These are phyloP conservation scores for Umbelopsis sp. DNA, from an alignment of 371 early-diverging fungal species.

Conservation along the genomic window DNA sequence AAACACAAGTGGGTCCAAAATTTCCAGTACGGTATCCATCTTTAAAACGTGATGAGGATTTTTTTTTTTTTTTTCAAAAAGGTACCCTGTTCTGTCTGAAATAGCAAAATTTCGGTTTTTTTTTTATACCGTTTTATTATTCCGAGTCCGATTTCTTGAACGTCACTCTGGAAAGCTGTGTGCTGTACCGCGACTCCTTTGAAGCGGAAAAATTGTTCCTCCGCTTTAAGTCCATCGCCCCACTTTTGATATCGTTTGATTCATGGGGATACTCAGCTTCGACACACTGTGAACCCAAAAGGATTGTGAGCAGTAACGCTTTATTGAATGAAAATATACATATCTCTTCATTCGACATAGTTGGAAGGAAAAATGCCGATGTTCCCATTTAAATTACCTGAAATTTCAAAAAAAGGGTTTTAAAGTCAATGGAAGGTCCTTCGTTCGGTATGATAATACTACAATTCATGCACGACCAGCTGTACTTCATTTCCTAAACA, in stretches of 20 bases:
- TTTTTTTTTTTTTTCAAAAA: too few species aligned
- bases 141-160: conserved; percentile 4
- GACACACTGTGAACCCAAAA: too few species aligned
- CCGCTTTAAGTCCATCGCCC: conserved; percentile 2
- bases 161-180: conserved; percentile 11
- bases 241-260: background rate
- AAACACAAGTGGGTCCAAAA: conserved; percentile 61
- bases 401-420: conserved; percentile 3
- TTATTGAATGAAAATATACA: background rate
- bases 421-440: background rate
- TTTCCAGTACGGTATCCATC: conserved; percentile 78
- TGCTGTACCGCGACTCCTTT: background rate
- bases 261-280: too few species aligned
- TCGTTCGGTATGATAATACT: too few species aligned
- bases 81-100: too few species aligned
- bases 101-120: background rate
- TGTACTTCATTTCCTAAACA: too few species aligned
- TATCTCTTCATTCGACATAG: conserved; percentile 59
- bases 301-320: background rate
- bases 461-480: too few species aligned
- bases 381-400: conserved; percentile 66
- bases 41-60: conserved; percentile 6
- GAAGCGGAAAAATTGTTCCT: conserved; percentile 5
- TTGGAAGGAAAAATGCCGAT: conserved; percentile 83
- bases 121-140: conserved; percentile 8